Conservation (phyloP, 2,329 filamentous ascomycete species). For the Ophiosphaerella korrae region DNA sequence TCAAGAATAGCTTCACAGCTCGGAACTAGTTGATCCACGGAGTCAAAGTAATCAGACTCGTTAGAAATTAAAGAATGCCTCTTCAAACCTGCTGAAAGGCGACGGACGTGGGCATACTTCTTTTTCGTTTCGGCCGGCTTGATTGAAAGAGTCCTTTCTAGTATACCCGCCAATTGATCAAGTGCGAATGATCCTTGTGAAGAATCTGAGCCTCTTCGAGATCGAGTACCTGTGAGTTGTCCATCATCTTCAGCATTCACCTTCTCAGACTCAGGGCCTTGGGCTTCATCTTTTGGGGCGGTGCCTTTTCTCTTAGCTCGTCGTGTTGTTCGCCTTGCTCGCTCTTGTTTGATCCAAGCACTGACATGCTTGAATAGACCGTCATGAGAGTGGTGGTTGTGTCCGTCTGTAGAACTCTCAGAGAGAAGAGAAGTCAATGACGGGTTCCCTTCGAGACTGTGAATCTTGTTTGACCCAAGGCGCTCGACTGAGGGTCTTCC, state of each 20-base stretch:
- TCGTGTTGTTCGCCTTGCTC: conserved; percentile 65
- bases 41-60: conserved; percentile 83
- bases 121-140: conserved; percentile 41
- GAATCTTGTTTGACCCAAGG: conserved; percentile 26
- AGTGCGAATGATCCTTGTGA: conserved; percentile 72
- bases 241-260: conserved; percentile 7
- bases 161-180: conserved; percentile 79
- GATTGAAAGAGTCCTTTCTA: conserved; percentile 67
- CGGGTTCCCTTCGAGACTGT: conserved; percentile 30
- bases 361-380: conserved; percentile 72
- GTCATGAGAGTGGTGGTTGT: conserved; percentile 38
- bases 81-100: conserved; percentile 43
- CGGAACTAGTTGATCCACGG: conserved; percentile 78
- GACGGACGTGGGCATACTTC: conserved; percentile 31
- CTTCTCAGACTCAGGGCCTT: conserved; percentile 4
- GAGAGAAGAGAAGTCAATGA: conserved; percentile 38
- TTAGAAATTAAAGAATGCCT: conserved; percentile 65
- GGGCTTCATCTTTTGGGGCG: conserved; percentile 48
- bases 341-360: conserved; percentile 84
- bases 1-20: conserved; percentile 84
- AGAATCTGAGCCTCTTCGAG: conserved; percentile 62
- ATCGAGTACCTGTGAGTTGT: conserved; percentile 33
- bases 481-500: conserved; percentile 49
- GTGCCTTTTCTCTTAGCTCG: conserved; percentile 58
- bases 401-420: conserved; percentile 33